Percentiles rank a stretch among this genome's conserved stretches.
Evolutionary conservation across 1,284 basidiomycete genomes (phyloP).

Genomic region (Schizophyllum commune): DNA sequence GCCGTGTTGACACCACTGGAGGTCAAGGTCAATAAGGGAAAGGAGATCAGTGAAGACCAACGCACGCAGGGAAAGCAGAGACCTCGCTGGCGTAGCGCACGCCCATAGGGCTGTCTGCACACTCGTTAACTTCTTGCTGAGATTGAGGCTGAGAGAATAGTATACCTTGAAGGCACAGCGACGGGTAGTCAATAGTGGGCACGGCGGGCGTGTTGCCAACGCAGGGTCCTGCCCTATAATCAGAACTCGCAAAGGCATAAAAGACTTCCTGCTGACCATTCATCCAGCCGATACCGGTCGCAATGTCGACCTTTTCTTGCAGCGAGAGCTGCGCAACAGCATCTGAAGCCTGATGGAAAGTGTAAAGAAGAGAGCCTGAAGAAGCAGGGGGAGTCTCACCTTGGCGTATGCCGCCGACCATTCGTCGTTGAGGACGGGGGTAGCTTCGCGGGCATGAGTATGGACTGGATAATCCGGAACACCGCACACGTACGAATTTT

Average conservation of each 20-base stretch:
- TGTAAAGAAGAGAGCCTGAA: background rate
- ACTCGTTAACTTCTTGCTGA: background rate
- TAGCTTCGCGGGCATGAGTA: background rate
- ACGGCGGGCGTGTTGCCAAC: slow-evolving; percentile 64
- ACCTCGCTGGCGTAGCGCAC: slow-evolving; percentile 55
- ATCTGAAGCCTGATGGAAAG: slow-evolving; percentile 28
- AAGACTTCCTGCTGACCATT: slow-evolving; percentile 18
- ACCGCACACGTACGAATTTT: background rate
- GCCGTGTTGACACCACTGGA: slow-evolving; percentile 62
- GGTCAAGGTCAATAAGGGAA: background rate
- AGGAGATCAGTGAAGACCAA: background rate
- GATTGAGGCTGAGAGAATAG: slow-evolving; percentile 2
- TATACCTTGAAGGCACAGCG: slow-evolving; percentile 59
- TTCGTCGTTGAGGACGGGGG: slow-evolving; percentile 16
- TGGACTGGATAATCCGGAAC: background rate
- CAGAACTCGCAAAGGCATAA: slow-evolving; percentile 4
- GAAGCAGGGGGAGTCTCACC: slow-evolving; percentile 18
- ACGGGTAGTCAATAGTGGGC: slow-evolving; percentile 53
- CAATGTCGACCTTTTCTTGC: slow-evolving; percentile 48
- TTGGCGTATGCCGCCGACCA: slow-evolving; percentile 50
- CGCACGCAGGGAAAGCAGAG: slow-evolving; percentile 64
- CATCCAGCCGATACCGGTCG: slow-evolving; percentile 46
- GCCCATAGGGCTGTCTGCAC: slow-evolving; percentile 47
- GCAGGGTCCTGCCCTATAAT: slow-evolving; percentile 39
- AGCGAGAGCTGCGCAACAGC: slow-evolving; percentile 43